These are phyloP conservation scores for Botryococcus braunii DNA, from an alignment of 163 green algal species.

Conservation along the genomic window DNA sequence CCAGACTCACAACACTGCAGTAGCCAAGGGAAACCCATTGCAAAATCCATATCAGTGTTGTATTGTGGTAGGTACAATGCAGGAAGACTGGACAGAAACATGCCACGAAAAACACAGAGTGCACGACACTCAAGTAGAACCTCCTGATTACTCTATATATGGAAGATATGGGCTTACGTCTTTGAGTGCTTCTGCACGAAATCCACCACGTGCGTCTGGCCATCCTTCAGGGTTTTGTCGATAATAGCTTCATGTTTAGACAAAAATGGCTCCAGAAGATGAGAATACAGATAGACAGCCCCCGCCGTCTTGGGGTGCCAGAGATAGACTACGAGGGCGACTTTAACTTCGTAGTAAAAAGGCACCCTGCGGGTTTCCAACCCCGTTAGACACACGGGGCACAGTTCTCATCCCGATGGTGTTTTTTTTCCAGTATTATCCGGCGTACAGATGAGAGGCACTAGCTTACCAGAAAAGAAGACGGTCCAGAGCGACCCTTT, in stretches of 20 bases:
- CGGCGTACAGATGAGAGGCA: too few species aligned
- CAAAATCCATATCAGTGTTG: too few species aligned
- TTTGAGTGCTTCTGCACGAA: too few species aligned
- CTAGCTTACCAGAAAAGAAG: conserved; percentile 33
- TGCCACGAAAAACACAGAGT: too few species aligned
- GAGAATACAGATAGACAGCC: conserved; percentile 34
- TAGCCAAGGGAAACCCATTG: too few species aligned
- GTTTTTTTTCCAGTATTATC: too few species aligned
- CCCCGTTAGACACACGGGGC: conserved; percentile 76
- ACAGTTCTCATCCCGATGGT: conserved; percentile 88
- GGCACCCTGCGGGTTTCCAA: conserved; percentile 59
- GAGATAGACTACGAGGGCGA: conserved; percentile 65
- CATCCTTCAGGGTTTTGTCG: background rate
- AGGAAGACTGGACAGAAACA: too few species aligned
- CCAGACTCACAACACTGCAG: conserved; percentile 1
- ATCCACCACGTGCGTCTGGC: background rate
- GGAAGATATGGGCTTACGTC: too few species aligned
- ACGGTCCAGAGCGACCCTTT: conserved; percentile 30
- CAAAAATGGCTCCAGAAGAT: conserved; percentile 14
- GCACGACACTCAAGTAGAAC: too few species aligned
- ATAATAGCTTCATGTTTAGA: conserved; percentile 3
- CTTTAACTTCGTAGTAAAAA: conserved; percentile 69
- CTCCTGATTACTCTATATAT: too few species aligned
- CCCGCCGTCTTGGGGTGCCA: conserved; percentile 56
- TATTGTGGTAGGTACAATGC: too few species aligned